Base-by-base conservation (phyloP, 106 monocot genomes). In the Dendrobium officinale region DNA sequence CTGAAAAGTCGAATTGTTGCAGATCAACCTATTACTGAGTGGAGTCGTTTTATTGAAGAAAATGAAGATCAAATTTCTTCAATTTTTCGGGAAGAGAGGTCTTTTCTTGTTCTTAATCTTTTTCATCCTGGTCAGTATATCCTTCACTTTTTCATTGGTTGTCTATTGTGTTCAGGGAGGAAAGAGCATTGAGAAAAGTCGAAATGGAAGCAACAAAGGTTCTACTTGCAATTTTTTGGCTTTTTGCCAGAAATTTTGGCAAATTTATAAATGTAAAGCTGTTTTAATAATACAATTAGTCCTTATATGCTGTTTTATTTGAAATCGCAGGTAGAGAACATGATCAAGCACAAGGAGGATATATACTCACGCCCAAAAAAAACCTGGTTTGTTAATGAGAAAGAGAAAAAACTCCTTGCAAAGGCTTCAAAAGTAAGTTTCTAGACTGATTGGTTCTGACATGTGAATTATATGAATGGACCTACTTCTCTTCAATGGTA, bases 141-240 rank as follows among this genome's bases (percentile, higher is more conserved):
- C 20, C 10, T 19, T 78, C 9, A 55, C 20, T 73, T 74, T 29
- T 55, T 59, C 72, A 7, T 54, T 49, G 26, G 4, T 51, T 58
- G 26, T 33, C 73, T 10, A 85, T 0, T 80, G 55, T 72, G 17
- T 87, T 27, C 89, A 98, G 98, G 83, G 95, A 89, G 78, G 98
- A 98, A 77, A 95, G 61, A 72, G 77, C 77, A 68, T 77, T 95
- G 33, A 84, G 98, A 47, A 98, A 91, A 88, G 98, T 94, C 77
- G 95, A 98, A 86, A 98, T 98, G 98, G 98, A 98, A 91, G 95
- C 88, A 55, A 78, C 87, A 59, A 98, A 98, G 92, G 98, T 98
- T 77, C 41, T 77, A 40, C 42, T 76, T 70, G 6, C 1, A 20
- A 44, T 6, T 9, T 72, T 67, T 41, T 68, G 18, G 44, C 59